Evolutionary conservation across 192 early-diverging fungal species (phyloP).

Genomic region (Entomortierella lignicola): DNA sequence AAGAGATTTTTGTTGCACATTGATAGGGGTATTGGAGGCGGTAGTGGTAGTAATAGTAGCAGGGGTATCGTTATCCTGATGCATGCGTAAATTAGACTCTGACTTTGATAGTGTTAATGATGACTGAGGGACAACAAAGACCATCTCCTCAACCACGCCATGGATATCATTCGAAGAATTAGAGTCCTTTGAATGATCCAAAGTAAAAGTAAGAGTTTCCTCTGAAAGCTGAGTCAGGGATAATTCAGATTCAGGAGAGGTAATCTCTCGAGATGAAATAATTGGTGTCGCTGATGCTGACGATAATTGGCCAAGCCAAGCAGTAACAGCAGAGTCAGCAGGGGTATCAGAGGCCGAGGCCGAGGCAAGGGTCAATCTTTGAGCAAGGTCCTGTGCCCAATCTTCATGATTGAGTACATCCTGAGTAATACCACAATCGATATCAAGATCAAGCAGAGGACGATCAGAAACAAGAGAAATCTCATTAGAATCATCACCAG

Average conservation of each 20-base stretch:
- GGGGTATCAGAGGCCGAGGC: slow-evolving; percentile 20
- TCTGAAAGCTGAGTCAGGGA: slow-evolving; percentile 1
- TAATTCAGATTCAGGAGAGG: background rate
- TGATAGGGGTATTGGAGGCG: background rate
- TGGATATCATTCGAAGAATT: slow-evolving; percentile 1
- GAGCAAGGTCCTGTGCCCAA: slow-evolving; percentile 46
- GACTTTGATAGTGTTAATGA: background rate
- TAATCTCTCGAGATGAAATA: no score
- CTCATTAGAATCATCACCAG: slow-evolving; percentile 7
- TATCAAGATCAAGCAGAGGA: slow-evolving; percentile 28
- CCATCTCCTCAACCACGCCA: slow-evolving; percentile 24
- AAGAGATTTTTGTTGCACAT: background rate
- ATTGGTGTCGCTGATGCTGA: no score
- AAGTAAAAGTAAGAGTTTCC: background rate
- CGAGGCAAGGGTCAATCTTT: slow-evolving; percentile 26
- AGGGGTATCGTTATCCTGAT: background rate
- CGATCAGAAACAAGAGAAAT: slow-evolving; percentile 21
- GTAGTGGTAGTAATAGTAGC: background rate
- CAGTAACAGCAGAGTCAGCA: slow-evolving; percentile 14
- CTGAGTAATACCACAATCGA: slow-evolving; percentile 45
- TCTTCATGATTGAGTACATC: slow-evolving; percentile 41
- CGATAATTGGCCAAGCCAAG: slow-evolving; percentile 45
- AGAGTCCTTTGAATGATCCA: background rate
- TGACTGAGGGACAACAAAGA: slow-evolving; percentile 17
- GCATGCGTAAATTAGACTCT: background rate